A percentile compares a stretch with the other conserved stretches of the same genome.
phyloP scores from a whole-genome alignment of 1,284 basidiomycete genomes.

The Volvariella surrecta region DNA sequence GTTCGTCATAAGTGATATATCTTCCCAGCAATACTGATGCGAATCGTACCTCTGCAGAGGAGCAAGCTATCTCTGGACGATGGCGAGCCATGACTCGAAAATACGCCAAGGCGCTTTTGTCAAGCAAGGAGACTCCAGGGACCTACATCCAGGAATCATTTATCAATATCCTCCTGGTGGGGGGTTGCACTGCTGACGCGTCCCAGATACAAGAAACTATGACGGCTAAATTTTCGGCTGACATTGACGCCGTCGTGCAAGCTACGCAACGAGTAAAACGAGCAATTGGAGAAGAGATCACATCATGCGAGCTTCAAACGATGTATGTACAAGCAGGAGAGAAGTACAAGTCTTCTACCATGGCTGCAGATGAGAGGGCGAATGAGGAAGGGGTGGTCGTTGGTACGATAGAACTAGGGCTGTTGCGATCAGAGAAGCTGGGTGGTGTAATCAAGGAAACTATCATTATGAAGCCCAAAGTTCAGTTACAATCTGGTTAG shows the following conservation, averaged over 20 bases:
- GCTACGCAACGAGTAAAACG: conserved; percentile 12
- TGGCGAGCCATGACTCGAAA: conserved; percentile 44
- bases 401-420: background rate
- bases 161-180: conserved; percentile 33
- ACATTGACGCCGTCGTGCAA: background rate
- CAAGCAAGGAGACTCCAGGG: conserved; percentile 24
- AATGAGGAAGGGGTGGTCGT: background rate
- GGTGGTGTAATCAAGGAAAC: background rate
- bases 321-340: background rate
- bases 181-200: conserved; percentile 24
- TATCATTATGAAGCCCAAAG: background rate
- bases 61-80: conserved; percentile 39
- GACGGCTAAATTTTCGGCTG: conserved; percentile 12
- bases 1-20: conserved; percentile 3
- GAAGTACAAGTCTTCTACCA: background rate
- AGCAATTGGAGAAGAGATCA: conserved; percentile 6
- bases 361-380: background rate
- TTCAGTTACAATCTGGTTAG: background rate
- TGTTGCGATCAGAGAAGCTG: background rate
- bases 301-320: conserved; percentile 2
- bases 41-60: conserved; percentile 34
- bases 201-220: conserved; percentile 1
- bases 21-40: background rate
- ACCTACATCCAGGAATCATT: conserved; percentile 28
- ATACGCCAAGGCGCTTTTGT: conserved; percentile 29